Conservation (phyloP, 208 protist species). For the Crithidia sp. region DNA sequence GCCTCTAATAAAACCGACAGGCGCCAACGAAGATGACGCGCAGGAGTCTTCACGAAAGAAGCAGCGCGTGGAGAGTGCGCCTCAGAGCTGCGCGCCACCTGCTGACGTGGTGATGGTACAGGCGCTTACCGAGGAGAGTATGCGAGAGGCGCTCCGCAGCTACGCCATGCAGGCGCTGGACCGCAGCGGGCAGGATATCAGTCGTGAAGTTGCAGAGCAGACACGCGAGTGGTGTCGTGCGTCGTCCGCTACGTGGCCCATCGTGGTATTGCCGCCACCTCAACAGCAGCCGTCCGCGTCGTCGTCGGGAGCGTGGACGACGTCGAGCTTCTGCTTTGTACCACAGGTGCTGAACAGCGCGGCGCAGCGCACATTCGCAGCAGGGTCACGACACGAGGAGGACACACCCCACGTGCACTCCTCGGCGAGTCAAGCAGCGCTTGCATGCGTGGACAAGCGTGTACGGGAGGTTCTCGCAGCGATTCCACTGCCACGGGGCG, state of each 20-base stretch:
- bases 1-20: not conserved
- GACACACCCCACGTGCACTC: not conserved
- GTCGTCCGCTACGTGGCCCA: not conserved
- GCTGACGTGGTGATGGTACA: slow-evolving; percentile 7
- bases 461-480: not conserved
- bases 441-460: not conserved
- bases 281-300: not conserved
- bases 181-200: not conserved
- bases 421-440: too few relatives aligned
- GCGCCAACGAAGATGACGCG: not conserved
- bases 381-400: not conserved
- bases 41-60: not conserved
- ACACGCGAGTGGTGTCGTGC: not conserved
- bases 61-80: not conserved
- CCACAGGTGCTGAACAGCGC: not conserved
- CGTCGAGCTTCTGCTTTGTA: slow-evolving; percentile 22
- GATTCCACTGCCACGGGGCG: slow-evolving; percentile 14
- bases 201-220: not conserved
- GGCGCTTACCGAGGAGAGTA: slow-evolving; percentile 4
- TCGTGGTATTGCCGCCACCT: not conserved
- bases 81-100: not conserved
- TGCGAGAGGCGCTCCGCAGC: slow-evolving; percentile 16
- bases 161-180: slow-evolving; percentile 17
- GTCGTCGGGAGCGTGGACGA: not conserved
- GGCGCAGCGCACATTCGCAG: too few relatives aligned